Evolutionary conservation across 306 rosid species (phyloP), one percentile per base, ranked within the genome.

Genomic region (Psophocarpus tetragonolobus): DNA sequence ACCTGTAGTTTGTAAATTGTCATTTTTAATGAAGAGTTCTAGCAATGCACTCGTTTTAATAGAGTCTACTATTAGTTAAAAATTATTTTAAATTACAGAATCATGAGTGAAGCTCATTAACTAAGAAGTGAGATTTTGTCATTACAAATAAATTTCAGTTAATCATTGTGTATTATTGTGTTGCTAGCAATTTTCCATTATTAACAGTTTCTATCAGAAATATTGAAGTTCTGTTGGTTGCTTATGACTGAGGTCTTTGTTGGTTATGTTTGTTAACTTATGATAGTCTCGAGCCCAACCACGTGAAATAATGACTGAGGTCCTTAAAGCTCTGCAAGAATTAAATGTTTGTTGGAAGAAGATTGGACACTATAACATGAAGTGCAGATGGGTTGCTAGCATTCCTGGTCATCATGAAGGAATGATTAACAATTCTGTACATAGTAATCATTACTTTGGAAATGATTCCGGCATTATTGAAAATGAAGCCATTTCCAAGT

Each of bases 311-410:
- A 93, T 93, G 96, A 84, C 87, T 0, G 96, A 93, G 87, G 97
- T 93, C 74, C 94, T 93, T 21, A 88, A 85, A 84, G 96, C 92
- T 56, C 79, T 93, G 75, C 96, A 89, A 89, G 96, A 79, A 79
- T 82, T 93, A 72, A 89, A 70, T 63, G 97, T 93, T 58, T 66
- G 89, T 48, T 93, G 97, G 97, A 93, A 93, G 88, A 93, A 89
- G 90, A 91, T 91, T 57, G 97, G 97, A 5, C 96, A 89, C 68
- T 93, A 93, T 87, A 93, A 89, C 84, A 93, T 93, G 97, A 93
- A 94, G 85, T 94, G 98, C 77, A 85, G 91, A 86, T 92, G 97
- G 94, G 77, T 82, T 53, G 82, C 86, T 27, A 85, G 85, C 64
- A 62, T 62, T 73, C 78, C 87, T 47, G 89, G 86, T 75, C 92